Evolutionary conservation across 495 filamentous ascomycete species (phyloP), one percentile per base, ranked within the genome.

Genomic region (Talaromyces adpressus): DNA sequence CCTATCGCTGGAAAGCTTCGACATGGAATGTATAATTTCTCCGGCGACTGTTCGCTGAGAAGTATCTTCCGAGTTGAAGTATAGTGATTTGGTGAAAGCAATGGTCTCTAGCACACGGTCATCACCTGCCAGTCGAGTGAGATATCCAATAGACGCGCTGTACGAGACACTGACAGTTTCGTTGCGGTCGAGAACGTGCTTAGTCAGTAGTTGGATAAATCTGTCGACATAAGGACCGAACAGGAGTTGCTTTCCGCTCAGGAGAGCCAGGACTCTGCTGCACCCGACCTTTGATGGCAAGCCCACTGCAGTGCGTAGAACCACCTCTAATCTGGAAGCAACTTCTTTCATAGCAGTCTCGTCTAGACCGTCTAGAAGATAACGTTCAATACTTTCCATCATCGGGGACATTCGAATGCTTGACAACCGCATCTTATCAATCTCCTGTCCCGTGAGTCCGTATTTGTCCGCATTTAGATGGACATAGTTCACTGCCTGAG

Each of bases 241-340:
- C 47, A 91, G 75, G 45, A 87, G 81, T 29, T 81, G 84, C 27
- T 89, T 82, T 61, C 92, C 93, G 60, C 89, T 90, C 25, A 98
- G 82, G n/a, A 90, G 91, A 6, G 91, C 90, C 11, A 98, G 81
- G 22, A 96, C 88, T 52, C 91, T 87, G 67, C 87, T 87, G 66
- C 91, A 93, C 32, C 92, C 94, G 57, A 97, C 87, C 77, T 97
- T 97, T 3, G 91, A 93, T 8, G 93, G 93, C 71, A 97, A 86
- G 3, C 92, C 93, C 52, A 98, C 83, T 3, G 91, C 89, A 20
- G 88, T 85, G 66, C 92, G 93, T 71, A 97, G 89, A 3, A 90
- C 86, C 41, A 84, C 84, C 68, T 92, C 85, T 1, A 98, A 80
- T 20, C 75, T 81, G 12, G 84, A 84, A 9, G 89, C 82, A n/a